Evolutionary conservation across 306 rosid species (phyloP).

Genomic region (Gastrolobium bilobum): DNA sequence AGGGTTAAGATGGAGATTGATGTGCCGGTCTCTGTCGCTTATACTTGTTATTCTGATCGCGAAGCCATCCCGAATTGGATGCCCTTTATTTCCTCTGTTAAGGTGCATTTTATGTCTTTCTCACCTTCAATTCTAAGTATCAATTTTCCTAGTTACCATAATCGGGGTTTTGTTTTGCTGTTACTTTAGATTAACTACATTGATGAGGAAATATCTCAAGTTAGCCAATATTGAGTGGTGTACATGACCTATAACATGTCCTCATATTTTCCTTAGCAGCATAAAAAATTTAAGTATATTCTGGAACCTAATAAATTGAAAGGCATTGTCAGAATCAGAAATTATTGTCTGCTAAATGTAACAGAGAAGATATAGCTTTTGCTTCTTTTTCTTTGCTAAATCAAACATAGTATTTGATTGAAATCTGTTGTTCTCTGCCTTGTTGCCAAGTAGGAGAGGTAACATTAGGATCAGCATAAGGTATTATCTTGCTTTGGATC

Average conservation of each 20-base stretch:
- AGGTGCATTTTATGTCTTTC: conserved; percentile 59
- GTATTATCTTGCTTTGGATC: conserved; percentile 35
- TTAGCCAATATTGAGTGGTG: conserved; percentile 5
- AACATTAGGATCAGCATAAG: conserved; percentile 5
- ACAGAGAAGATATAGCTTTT: not conserved
- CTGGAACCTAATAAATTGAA: conserved; percentile 5
- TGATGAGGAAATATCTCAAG: conserved; percentile 18
- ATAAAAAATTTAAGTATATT: not conserved
- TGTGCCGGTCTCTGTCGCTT: conserved; percentile 85
- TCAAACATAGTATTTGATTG: conserved; percentile 33
- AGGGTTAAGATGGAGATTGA: conserved; percentile 91
- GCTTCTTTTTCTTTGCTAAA: conserved; percentile 19
- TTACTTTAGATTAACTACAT: not conserved
- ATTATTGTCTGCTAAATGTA: conserved; percentile 5
- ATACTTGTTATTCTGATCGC: conserved; percentile 82
- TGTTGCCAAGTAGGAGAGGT: conserved; percentile 11
- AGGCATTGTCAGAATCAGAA: conserved; percentile 12
- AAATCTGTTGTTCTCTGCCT: conserved; percentile 5
- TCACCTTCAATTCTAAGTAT: not conserved
- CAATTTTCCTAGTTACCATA: not conserved
- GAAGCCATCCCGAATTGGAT: conserved; percentile 94
- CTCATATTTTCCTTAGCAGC: not conserved
- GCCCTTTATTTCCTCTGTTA: conserved; percentile 92
- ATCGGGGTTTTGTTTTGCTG: not conserved
- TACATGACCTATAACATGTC: not conserved